Evolutionary conservation across 192 early-diverging fungal genomes (phyloP).

Genomic region (Chytriomyces hyalinus): DNA sequence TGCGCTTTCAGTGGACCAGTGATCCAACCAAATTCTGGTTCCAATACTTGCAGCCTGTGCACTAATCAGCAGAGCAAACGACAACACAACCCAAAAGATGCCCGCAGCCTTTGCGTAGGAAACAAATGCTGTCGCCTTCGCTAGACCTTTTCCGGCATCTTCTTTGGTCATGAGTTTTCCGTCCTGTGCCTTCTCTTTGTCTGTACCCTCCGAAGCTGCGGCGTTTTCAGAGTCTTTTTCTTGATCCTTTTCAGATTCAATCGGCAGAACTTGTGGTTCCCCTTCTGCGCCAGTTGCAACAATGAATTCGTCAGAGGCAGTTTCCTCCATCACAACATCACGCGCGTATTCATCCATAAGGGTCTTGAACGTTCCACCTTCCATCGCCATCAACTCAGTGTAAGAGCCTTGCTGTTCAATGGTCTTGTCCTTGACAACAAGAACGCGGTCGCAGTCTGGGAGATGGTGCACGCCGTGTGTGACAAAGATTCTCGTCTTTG

Average conservation of each 20-base stretch:
- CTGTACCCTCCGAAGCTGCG: not conserved
- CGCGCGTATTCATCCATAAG: conserved; percentile 13
- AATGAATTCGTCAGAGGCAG: not conserved
- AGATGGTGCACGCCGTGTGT: conserved; percentile 46
- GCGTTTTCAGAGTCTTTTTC: not conserved
- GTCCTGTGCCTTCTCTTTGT: not conserved
- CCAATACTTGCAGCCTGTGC: conserved; percentile 22
- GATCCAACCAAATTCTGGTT: conserved; percentile 26
- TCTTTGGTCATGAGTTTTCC: conserved; percentile 68
- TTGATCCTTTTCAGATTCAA: not conserved
- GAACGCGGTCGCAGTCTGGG: conserved; percentile 31
- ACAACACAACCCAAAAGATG: conserved; percentile 50
- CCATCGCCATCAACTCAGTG: conserved; percentile 33
- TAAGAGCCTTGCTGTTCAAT: conserved; percentile 48
- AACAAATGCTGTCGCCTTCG: conserved; percentile 69
- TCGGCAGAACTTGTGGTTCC: not conserved
- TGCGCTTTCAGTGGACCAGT: conserved; percentile 10
- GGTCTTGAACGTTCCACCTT: conserved; percentile 3
- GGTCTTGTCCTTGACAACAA: conserved; percentile 44
- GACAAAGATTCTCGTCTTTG: conserved; percentile 41
- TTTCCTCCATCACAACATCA: conserved; percentile 4
- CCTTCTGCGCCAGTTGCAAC: not conserved
- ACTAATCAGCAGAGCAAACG: conserved; percentile 44
- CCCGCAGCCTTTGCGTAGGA: conserved; percentile 76
- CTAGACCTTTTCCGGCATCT: conserved; percentile 73